Conservation (phyloP, 305 asterid genomes). For the Plantago rigida region DNA sequence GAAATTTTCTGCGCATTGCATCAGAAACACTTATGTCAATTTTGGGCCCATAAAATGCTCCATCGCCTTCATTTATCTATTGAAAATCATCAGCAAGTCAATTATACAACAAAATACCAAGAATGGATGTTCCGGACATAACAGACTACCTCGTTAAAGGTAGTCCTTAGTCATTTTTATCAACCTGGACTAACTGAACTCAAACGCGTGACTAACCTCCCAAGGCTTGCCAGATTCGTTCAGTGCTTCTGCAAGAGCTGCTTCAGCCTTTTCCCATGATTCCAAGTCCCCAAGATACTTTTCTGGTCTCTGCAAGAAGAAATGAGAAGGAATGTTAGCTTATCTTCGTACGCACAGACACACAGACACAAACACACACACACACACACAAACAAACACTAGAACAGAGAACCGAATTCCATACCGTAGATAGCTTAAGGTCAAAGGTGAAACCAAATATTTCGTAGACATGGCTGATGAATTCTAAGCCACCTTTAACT, state of each 20-base stretch:
- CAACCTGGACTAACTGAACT: constrained; percentile 13
- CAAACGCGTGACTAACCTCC: constrained; percentile 54
- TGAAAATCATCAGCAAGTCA: constrained; percentile 6
- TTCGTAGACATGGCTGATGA: constrained; percentile 57
- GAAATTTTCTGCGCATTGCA: constrained; percentile 95
- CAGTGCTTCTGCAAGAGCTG: constrained; percentile 77
- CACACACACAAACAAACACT: constrained; percentile 14
- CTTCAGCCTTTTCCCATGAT: constrained; percentile 88
- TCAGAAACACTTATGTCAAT: constrained; percentile 92
- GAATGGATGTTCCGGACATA: constrained; percentile 12
- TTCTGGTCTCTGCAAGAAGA: constrained; percentile 76
- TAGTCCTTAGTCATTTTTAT: neutral
- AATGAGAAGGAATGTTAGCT: constrained; percentile 19
- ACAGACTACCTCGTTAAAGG: neutral
- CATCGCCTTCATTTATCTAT: constrained; percentile 92
- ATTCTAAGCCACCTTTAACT: constrained; percentile 79
- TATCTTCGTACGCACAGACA: constrained; percentile 17
- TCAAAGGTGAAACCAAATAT: constrained; percentile 94
- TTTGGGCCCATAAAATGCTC: constrained; percentile 98
- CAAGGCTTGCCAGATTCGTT: constrained; percentile 84
- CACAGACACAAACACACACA: constrained; percentile 4
- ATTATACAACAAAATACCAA: neutral
- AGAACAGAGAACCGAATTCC: constrained; percentile 23
- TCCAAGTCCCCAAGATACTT: constrained; percentile 72
- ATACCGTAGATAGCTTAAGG: constrained; percentile 92